A percentile compares a stretch with the other conserved stretches of the same genome.
Evolutionary conservation across 257 asterid genomes (phyloP).

Genomic region (Solanum dulcamara): DNA sequence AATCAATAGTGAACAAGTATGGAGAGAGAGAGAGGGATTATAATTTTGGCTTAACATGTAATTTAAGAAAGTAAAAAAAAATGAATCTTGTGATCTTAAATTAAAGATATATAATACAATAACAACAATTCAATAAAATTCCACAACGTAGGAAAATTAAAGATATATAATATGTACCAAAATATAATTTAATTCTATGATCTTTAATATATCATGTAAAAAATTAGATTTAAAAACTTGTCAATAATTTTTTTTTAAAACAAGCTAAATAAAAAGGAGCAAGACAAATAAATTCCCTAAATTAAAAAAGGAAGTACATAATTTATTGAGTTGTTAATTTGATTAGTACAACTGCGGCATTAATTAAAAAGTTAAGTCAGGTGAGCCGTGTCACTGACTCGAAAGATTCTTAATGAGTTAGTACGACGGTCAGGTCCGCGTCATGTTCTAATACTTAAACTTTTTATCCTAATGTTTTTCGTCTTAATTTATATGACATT

Average conservation of each 20-base stretch:
- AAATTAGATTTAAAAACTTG: too few species aligned
- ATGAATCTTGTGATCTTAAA: fast-evolving
- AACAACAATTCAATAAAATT: too few species aligned
- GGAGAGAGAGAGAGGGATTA: neutral
- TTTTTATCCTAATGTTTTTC: neutral
- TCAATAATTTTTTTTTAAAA: too few species aligned
- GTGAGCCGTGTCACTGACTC: conserved; percentile 12
- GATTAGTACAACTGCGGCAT: neutral
- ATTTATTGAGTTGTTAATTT: neutral
- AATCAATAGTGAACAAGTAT: neutral
- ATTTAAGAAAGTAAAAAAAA: neutral
- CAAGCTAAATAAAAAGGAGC: neutral
- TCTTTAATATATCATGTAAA: fast-evolving
- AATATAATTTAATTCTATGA: fast-evolving
- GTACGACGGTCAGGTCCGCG: neutral
- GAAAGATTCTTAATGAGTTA: conserved; percentile 18
- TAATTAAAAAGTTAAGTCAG: conserved; percentile 8
- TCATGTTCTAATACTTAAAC: neutral
- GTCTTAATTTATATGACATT: too few species aligned
- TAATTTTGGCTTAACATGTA: neutral
- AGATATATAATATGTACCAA: neutral
- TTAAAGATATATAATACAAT: neutral
- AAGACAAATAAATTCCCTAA: too few species aligned
- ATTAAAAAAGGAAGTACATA: neutral
- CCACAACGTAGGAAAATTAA: too few species aligned